Conservation (phyloP, 257 asterid species). For the Cinchona pubescens region DNA sequence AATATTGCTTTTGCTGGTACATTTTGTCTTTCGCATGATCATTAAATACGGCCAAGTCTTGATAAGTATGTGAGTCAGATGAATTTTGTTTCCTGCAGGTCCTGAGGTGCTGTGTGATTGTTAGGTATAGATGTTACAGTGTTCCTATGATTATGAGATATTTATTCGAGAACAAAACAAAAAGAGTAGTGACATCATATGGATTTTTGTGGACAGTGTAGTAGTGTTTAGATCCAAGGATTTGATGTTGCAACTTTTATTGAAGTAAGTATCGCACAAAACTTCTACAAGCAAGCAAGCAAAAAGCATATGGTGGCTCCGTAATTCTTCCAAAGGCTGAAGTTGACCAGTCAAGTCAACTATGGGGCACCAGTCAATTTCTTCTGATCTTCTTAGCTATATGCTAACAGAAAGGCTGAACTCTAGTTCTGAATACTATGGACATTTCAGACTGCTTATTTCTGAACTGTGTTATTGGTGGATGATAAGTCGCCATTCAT, state of each 20-base stretch:
- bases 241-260: background rate
- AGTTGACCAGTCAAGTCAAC: background rate
- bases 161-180: background rate
- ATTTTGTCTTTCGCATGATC: background rate
- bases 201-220: background rate
- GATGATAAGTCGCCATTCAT: no score
- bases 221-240: background rate
- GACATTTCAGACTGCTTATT: background rate
- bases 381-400: background rate
- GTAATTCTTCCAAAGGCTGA: background rate
- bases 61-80: background rate
- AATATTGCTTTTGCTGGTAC: background rate
- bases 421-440: background rate
- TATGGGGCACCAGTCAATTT: background rate
- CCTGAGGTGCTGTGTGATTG: background rate
- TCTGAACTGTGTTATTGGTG: background rate
- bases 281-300: background rate
- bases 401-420: background rate
- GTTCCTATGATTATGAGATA: background rate
- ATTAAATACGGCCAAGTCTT: background rate
- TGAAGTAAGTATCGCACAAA: background rate
- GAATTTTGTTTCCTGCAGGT: background rate
- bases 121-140: background rate
- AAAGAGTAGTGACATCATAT: no score
- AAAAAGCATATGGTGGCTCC: background rate